phyloP scores from a whole-genome alignment of 108 stramenopile species.

The Skeletonema grethae region DNA sequence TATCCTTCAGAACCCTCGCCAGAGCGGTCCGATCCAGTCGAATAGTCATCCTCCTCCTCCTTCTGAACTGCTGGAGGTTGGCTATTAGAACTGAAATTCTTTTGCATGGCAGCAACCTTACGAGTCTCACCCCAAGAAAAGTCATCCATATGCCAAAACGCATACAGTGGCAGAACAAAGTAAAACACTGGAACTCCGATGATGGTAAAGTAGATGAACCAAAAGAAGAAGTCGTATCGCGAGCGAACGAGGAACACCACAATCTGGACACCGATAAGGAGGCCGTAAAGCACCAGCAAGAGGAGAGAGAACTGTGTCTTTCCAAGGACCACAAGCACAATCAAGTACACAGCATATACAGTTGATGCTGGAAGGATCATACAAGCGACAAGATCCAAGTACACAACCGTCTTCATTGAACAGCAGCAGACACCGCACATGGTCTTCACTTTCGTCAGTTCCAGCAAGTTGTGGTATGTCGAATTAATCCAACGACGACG shows the following conservation, averaged over 20 bases:
- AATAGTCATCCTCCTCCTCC: slow-evolving; percentile 3
- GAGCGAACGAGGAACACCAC: slow-evolving; percentile 55
- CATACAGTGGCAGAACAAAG: slow-evolving; percentile 61
- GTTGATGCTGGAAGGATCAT: slow-evolving; percentile 66
- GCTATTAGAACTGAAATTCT: slow-evolving; percentile 21
- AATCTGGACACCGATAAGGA: slow-evolving; percentile 54
- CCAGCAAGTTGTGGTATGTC: slow-evolving; percentile 62
- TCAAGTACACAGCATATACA: slow-evolving; percentile 52
- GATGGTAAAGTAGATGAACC: slow-evolving; percentile 53
- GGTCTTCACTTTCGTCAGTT: slow-evolving; percentile 63
- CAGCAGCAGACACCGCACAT: slow-evolving; percentile 66
- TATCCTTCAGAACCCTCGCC: background rate
- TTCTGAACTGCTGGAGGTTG: slow-evolving; percentile 6
- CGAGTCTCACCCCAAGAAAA: slow-evolving; percentile 71
- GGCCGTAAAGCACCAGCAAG: slow-evolving; percentile 49
- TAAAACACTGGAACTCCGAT: slow-evolving; percentile 62
- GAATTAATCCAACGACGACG: slow-evolving; percentile 71
- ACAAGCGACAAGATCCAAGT: slow-evolving; percentile 53
- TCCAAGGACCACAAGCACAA: slow-evolving; percentile 42
- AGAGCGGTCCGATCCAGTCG: slow-evolving; percentile 2
- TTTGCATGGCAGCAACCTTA: slow-evolving; percentile 51
- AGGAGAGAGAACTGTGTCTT: slow-evolving; percentile 49
- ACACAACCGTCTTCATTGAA: slow-evolving; percentile 64
- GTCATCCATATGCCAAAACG: slow-evolving; percentile 69
- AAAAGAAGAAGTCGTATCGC: slow-evolving; percentile 57